These are phyloP conservation scores for Cercospora sesami DNA, from an alignment of 2,329 filamentous ascomycete genomes.

Conservation along the genomic window DNA sequence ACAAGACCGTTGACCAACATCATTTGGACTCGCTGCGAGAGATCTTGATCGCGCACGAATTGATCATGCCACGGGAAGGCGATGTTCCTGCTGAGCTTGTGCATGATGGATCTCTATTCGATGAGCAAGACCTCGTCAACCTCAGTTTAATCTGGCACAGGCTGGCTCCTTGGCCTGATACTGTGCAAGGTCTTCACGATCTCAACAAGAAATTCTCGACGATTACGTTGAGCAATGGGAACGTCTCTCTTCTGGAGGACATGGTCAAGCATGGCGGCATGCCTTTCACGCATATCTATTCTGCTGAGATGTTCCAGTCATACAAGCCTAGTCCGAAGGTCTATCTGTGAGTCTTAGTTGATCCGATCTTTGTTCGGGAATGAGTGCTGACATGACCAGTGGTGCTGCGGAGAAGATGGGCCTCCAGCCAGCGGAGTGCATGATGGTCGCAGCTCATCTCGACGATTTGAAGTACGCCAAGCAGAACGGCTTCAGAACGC, in stretches of 20 bases:
- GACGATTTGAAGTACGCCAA: slow-evolving; percentile 67
- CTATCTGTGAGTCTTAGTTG: slow-evolving; percentile 51
- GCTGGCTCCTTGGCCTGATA: slow-evolving; percentile 69
- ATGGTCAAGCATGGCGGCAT: slow-evolving; percentile 60
- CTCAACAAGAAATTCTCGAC: slow-evolving; percentile 56
- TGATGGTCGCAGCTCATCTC: slow-evolving; percentile 76
- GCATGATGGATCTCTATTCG: slow-evolving; percentile 54
- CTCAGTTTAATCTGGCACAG: slow-evolving; percentile 69
- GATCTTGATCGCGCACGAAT: slow-evolving; percentile 55
- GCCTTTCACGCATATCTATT: slow-evolving; percentile 63
- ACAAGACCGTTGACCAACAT: slow-evolving; percentile 72
- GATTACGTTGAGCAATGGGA: slow-evolving; percentile 74
- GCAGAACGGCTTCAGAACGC: slow-evolving; percentile 62
- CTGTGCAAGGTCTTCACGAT: slow-evolving; percentile 55
- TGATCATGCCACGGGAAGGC: slow-evolving; percentile 18
- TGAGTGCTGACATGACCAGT: background rate
- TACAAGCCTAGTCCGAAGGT: slow-evolving; percentile 72
- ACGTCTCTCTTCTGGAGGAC: slow-evolving; percentile 65
- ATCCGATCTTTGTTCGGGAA: background rate
- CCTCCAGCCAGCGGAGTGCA: slow-evolving; percentile 61
- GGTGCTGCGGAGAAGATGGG: slow-evolving; percentile 64
- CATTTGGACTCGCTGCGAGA: slow-evolving; percentile 62
- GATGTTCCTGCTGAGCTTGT: slow-evolving; percentile 9
- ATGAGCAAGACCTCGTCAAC: slow-evolving; percentile 40
- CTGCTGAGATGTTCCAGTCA: slow-evolving; percentile 67